Conservation (phyloP, 2,329 filamentous ascomycete genomes). For the Colletotrichum magnum region DNA sequence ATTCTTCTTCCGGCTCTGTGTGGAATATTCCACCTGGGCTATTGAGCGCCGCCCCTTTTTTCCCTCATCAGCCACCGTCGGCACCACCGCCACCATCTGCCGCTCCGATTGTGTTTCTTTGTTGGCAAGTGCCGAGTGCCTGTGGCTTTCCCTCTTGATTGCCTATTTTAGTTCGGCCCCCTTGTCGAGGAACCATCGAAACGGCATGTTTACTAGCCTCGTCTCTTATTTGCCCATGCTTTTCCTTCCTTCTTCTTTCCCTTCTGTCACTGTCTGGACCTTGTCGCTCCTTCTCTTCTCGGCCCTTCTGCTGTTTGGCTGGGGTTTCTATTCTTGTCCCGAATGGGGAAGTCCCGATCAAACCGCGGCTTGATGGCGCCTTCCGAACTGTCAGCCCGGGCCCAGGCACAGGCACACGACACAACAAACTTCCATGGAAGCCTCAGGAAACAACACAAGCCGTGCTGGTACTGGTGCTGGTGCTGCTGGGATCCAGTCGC, state of each 20-base stretch:
- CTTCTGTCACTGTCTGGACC: not conserved
- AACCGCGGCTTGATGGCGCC: not conserved
- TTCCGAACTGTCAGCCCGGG: not conserved
- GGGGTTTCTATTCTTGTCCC: not conserved
- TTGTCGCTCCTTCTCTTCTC: not conserved
- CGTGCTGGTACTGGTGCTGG: too few relatives aligned
- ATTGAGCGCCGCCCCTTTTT: too few relatives aligned
- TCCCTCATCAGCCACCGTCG: not conserved
- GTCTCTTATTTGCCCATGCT: not conserved
- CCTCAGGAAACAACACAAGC: too few relatives aligned
- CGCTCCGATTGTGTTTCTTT: conserved; percentile 28
- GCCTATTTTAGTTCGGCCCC: conserved; percentile 12
- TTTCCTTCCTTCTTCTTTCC: not conserved
- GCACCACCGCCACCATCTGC: conserved; percentile 11
- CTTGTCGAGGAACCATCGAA: conserved; percentile 3
- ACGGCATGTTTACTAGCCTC: not conserved
- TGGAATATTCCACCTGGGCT: too few relatives aligned
- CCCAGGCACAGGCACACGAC: not conserved
- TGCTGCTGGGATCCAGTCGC: too few relatives aligned
- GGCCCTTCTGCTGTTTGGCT: not conserved
- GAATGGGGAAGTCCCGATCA: not conserved
- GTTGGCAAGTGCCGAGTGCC: conserved; percentile 23
- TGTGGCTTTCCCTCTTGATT: not conserved
- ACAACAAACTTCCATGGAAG: too few relatives aligned
- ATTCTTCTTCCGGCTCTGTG: too few relatives aligned